phyloP scores from a whole-genome alignment of 2,329 filamentous ascomycete genomes.

The Colletotrichum sp. region DNA sequence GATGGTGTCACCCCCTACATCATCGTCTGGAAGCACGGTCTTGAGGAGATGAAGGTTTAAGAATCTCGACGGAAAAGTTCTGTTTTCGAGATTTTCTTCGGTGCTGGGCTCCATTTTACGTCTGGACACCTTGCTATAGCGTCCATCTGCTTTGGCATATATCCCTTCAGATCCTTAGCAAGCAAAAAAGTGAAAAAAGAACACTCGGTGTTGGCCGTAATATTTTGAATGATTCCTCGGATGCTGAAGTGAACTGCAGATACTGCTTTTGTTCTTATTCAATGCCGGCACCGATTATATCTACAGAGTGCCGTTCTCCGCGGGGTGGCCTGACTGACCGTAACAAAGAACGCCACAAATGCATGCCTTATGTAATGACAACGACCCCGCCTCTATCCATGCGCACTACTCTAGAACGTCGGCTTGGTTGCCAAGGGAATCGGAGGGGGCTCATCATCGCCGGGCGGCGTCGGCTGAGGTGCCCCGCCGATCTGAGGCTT shows the following conservation, averaged over 20 bases:
- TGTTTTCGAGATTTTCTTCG: constrained; percentile 17
- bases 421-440: constrained; percentile 58
- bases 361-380: background rate
- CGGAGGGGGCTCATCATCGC: constrained; percentile 49
- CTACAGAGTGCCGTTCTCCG: background rate
- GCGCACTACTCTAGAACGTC: constrained; percentile 37
- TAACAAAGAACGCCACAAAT: constrained; percentile 12
- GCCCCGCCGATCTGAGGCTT: constrained; percentile 43
- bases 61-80: constrained; percentile 6
- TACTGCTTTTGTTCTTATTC: background rate
- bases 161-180: constrained; percentile 23
- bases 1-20: constrained; percentile 91
- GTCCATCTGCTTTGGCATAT: constrained; percentile 24
- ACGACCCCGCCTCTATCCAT: background rate
- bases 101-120: constrained; percentile 1
- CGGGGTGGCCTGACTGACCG: background rate
- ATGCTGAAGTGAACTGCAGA: background rate
- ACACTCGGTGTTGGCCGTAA: constrained; percentile 15
- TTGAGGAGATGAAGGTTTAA: constrained; percentile 92
- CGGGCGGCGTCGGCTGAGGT: background rate
- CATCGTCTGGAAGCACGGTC: constrained; percentile 93
- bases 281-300: background rate
- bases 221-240: background rate
- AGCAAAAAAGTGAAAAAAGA: constrained; percentile 20
- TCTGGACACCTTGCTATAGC: constrained; percentile 16